phyloP scores from a whole-genome alignment of 2,329 filamentous ascomycete genomes.

The Aspergillus carbonarius region DNA sequence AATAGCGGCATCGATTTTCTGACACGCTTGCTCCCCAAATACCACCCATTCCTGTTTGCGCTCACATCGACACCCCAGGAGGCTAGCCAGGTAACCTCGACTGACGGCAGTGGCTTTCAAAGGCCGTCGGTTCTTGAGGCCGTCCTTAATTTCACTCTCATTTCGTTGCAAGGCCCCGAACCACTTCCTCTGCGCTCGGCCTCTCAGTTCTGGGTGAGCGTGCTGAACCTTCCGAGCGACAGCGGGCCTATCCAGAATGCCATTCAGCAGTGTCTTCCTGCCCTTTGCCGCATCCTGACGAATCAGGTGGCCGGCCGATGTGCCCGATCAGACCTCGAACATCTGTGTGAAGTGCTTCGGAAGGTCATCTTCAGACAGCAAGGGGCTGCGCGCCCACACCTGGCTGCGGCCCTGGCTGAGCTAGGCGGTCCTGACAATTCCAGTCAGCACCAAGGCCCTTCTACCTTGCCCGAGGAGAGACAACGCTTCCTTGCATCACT shows the following conservation, averaged over 20 bases:
- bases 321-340: conserved; percentile 46
- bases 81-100: conserved; percentile 1
- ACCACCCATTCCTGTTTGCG: conserved; percentile 39
- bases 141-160: conserved; percentile 43
- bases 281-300: conserved; percentile 41
- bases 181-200: conserved; percentile 49
- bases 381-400: conserved; percentile 38
- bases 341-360: conserved; percentile 43
- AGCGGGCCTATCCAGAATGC: conserved; percentile 28
- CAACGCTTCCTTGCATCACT: conserved; percentile 44
- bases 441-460: conserved; percentile 21
- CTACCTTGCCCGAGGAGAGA: conserved; percentile 36
- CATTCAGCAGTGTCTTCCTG: conserved; percentile 37
- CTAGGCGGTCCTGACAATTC: conserved; percentile 23
- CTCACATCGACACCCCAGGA: conserved; percentile 27
- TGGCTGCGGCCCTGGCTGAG: conserved; percentile 37
- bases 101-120: conserved; percentile 10
- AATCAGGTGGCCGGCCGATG: conserved; percentile 44
- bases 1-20: conserved; percentile 49
- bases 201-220: conserved; percentile 44
- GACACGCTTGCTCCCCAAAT: conserved; percentile 43
- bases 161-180: conserved; percentile 42
- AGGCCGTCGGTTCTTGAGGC: conserved; percentile 32
- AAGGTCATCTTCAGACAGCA: conserved; percentile 44
- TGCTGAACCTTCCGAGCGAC: conserved; percentile 36